Evolutionary conservation across 768 basidiomycete genomes (phyloP).

Genomic region (Dacryopinax spathularia): DNA sequence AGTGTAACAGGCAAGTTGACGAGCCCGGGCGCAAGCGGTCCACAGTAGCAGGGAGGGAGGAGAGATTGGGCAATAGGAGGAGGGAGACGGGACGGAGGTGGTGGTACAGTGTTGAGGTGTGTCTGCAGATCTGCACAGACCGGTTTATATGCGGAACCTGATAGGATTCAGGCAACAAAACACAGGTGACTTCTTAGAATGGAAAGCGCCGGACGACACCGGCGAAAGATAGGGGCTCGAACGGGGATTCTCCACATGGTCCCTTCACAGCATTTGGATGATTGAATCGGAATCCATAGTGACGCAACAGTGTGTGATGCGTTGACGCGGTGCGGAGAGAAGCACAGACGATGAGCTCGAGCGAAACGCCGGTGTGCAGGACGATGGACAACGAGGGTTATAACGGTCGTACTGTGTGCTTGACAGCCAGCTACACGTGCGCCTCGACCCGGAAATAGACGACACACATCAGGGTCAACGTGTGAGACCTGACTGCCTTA

Average conservation of each 20-base stretch:
- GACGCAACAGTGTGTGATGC: not conserved
- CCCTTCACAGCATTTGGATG: not conserved
- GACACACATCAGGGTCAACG: not conserved
- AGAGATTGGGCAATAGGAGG: not conserved
- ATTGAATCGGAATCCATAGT: not conserved
- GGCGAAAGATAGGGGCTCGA: not conserved
- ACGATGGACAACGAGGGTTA: not conserved
- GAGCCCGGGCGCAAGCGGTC: not conserved
- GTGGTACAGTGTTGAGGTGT: not conserved
- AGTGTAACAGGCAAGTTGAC: not conserved
- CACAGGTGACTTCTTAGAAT: not conserved
- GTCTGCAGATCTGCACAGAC: not conserved
- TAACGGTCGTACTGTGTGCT: not conserved
- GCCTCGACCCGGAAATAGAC: not conserved
- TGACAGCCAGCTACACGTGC: conserved; percentile 1
- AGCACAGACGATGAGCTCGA: not conserved
- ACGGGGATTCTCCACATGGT: not conserved
- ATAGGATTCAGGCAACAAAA: not conserved
- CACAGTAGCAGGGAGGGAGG: not conserved
- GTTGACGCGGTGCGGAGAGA: not conserved
- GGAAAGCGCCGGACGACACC: not conserved
- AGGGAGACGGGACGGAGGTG: not conserved
- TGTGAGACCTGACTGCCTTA: not conserved
- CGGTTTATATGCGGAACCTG: not conserved
- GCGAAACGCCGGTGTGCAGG: not conserved